These are phyloP conservation scores for Trichoderma atroviride DNA, from an alignment of 2,329 filamentous ascomycete genomes.

Conservation along the genomic window DNA sequence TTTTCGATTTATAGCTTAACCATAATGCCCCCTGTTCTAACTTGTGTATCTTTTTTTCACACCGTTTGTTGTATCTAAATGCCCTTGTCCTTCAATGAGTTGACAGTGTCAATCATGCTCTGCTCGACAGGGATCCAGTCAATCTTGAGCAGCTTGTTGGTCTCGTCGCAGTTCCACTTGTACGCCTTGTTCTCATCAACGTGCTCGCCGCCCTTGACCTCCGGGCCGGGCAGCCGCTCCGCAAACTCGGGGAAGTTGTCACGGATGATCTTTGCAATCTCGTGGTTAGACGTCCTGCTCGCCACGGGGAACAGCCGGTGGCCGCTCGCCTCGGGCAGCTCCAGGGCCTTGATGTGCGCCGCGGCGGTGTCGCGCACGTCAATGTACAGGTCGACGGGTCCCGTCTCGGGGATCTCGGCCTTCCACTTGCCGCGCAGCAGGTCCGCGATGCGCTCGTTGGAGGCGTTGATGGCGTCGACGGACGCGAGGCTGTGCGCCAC, in stretches of 20 bases:
- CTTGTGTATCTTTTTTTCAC: neutral
- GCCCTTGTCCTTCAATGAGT: constrained; percentile 58
- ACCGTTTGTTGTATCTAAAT: constrained; percentile 28
- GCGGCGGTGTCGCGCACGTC: constrained; percentile 60
- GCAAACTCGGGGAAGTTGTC: constrained; percentile 54
- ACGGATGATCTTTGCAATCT: constrained; percentile 49
- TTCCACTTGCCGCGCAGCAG: constrained; percentile 56
- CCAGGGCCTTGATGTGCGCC: constrained; percentile 57
- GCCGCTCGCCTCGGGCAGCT: constrained; percentile 51
- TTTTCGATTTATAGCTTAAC: neutral
- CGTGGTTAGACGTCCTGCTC: constrained; percentile 51
- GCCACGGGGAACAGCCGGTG: constrained; percentile 54
- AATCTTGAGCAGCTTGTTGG: constrained; percentile 62
- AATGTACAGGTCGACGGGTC: constrained; percentile 51
- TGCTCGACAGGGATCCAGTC: constrained; percentile 65
- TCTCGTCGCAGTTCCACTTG: constrained; percentile 60
- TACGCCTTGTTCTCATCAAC: constrained; percentile 48
- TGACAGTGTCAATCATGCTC: constrained; percentile 64
- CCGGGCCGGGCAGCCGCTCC: constrained; percentile 50
- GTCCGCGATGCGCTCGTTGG: constrained; percentile 54
- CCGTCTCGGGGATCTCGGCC: constrained; percentile 42
- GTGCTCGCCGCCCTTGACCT: constrained; percentile 48
- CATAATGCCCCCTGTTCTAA: neutral
- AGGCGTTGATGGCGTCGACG: constrained; percentile 55
- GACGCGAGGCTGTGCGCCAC: constrained; percentile 51